Evolutionary conservation across 108 stramenopile species (phyloP), one percentile per base, ranked within the genome.

Genomic region (Mediolabrus comicus): DNA sequence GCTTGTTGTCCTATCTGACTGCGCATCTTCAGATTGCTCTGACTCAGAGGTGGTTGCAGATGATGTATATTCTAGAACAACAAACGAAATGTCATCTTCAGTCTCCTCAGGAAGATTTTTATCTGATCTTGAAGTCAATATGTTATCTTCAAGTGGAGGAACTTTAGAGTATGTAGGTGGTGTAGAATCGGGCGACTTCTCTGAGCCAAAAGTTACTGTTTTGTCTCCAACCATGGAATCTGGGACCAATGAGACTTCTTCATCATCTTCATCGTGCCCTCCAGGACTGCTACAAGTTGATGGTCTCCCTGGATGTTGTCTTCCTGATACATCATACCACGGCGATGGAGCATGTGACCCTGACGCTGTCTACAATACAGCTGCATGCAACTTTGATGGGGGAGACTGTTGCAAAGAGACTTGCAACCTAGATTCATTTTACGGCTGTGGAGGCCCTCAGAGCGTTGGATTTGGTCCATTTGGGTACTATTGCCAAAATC

Each of bases 321-420:
- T 80, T 2, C 79, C 79, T 29, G 79, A 80, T 51, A 29, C 71
- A 34, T 54, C 72, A 3, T 80, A 69, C 43, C 72, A 68, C 30
- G 79, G 79, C 16, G 79, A 80, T 53, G 79, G 79, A n/a, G 79
- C 79, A 13, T 80, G 79, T 53, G 79, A 80, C 43, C 79, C 79
- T 29, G 74, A 83, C 61, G 88, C 89, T 31, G 92, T 91, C 59
- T 95, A 95, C 79, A 97, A 97, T 69, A 84, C 91, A 8, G 82
- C 72, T 8, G 80, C 88, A 33, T 97, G 96, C 64, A 78, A 74
- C 16, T 97, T 57, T 62, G 96, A 97, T 64, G 87, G 86, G 11
- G 96, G 96, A 5, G 96, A 97, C 64, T 97, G 96, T 59, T 97
- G 96, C 62, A 73, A 81, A 56, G 92, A 89, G 38, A 86, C 88